Base-by-base conservation (phyloP, 129 eudicot genomes). In the Lactuca sativa region DNA sequence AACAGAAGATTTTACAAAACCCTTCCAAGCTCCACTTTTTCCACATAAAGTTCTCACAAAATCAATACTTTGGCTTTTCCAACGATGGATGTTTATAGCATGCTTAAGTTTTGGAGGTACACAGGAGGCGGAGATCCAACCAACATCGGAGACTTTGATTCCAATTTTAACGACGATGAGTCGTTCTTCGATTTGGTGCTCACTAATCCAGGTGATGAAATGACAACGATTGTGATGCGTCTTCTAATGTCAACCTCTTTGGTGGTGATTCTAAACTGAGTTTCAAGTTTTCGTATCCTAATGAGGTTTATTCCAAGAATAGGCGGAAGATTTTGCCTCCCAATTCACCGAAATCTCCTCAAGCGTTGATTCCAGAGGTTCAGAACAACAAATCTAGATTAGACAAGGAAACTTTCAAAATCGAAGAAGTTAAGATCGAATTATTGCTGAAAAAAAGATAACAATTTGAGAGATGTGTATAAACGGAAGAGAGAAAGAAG, bases 121-220 rank as follows among this genome's bases (percentile, higher is more conserved):
- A 66, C 80, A 37, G 78, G 74, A 15, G 71, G 59, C 18, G 73
- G 64, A 56, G 67, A 68, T 16, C 55, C 63, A 21, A 21, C 21
- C 21, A 1, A 0, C 21, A 21, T 21, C 21, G 21, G 21, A 8
- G 79, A 47, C 78, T 15, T 15, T 3, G 72, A 79, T 54, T 68
- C 79, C 15, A 25, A 67, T 1, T 13, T 61, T 58, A 89, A 84
- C 68, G 87, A 76, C 9, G 96, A 86, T 12, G 96, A 89, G 8
- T 92, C 88, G 48, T 85, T 89, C 73, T 88, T 89, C 79, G 98
- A 92, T 68, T 70, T 92, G 65, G 95, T 74, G 7, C 56, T 92
- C 14, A 67, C 82, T 0, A 67, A 74, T 18, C 49, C 83, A 2
- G 64, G 43, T 32, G 56, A 37, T 16, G 74, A 71, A 32, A 25